A percentile compares a stretch with the other conserved stretches of the same genome.
Evolutionary conservation across 2,329 filamentous ascomycete species (phyloP).

Genomic region (Ophiostoma ulmi): DNA sequence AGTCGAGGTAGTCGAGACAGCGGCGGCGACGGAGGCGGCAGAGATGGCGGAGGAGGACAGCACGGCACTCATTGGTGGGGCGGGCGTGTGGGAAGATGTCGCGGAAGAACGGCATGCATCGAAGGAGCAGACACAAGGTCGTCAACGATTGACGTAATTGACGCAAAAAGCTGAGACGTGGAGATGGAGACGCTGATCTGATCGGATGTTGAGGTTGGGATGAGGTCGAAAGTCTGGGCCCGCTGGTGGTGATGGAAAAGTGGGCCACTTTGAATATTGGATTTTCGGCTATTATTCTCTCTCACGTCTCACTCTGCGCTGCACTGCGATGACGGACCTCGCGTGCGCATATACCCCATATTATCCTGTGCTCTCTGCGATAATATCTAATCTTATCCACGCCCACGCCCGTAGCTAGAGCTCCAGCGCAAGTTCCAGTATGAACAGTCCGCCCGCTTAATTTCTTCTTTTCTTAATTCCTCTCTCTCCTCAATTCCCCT

Average conservation of each 20-base stretch:
- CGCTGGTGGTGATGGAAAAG: neutral
- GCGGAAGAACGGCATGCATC: slow-evolving; percentile 4
- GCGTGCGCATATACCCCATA: slow-evolving; percentile 6
- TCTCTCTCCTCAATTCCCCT: neutral
- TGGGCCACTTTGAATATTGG: neutral
- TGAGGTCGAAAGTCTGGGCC: neutral
- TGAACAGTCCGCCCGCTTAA: neutral
- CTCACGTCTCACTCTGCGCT: neutral
- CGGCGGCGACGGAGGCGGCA: neutral
- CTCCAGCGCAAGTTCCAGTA: neutral
- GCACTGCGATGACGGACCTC: slow-evolving; percentile 11
- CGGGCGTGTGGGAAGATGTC: neutral
- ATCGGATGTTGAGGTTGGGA: neutral
- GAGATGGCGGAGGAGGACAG: neutral
- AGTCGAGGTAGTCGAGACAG: neutral
- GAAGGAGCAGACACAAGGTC: neutral
- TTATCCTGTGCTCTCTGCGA: neutral
- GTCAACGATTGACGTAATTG: neutral
- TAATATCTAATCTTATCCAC: slow-evolving; percentile 1
- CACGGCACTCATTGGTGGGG: slow-evolving; percentile 15
- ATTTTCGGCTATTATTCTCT: neutral
- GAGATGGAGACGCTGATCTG: neutral
- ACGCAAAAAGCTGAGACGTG: no score
- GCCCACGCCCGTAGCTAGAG: neutral
- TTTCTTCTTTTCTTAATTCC: neutral